Percentiles rank a stretch among this genome's conserved stretches.
Evolutionary conservation across 345 rosid species (phyloP).

Genomic region (sweet orange (Citrus sinensis)): DNA sequence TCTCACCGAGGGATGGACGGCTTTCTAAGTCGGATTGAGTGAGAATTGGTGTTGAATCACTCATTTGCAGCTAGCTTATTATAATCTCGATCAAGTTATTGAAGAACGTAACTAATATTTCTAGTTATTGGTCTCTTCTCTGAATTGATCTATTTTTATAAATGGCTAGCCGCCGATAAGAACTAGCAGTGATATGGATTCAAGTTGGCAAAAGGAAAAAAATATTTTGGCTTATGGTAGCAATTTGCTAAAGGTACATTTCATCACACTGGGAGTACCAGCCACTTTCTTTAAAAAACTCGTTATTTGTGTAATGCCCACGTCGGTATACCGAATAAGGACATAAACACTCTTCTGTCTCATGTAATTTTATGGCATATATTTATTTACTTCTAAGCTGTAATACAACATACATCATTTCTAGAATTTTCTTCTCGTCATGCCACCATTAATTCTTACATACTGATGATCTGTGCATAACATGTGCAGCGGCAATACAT

Average conservation of each 20-base stretch:
- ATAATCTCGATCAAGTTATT: not conserved
- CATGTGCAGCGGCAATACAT: not conserved
- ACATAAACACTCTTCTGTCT: not conserved
- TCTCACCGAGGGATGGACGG: slow-evolving; percentile 29
- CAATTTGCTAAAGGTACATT: no score
- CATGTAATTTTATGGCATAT: not conserved
- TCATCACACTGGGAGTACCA: not conserved
- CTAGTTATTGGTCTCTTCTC: not conserved
- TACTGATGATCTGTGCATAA: not conserved
- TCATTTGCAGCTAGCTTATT: not conserved
- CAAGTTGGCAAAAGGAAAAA: not conserved
- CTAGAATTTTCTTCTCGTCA: not conserved
- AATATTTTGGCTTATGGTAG: no score
- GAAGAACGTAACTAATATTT: not conserved
- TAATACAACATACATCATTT: not conserved
- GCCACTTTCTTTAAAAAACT: no score
- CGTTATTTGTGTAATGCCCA: not conserved
- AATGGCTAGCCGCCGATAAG: not conserved
- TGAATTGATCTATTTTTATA: not conserved
- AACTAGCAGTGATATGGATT: not conserved
- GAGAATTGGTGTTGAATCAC: slow-evolving; percentile 30
- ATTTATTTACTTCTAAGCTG: not conserved
- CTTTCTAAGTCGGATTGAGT: not conserved
- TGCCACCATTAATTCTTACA: not conserved
- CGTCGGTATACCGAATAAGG: not conserved